phyloP scores from a whole-genome alignment of 352 stramenopile genomes.

The Pythium insidiosum region DNA sequence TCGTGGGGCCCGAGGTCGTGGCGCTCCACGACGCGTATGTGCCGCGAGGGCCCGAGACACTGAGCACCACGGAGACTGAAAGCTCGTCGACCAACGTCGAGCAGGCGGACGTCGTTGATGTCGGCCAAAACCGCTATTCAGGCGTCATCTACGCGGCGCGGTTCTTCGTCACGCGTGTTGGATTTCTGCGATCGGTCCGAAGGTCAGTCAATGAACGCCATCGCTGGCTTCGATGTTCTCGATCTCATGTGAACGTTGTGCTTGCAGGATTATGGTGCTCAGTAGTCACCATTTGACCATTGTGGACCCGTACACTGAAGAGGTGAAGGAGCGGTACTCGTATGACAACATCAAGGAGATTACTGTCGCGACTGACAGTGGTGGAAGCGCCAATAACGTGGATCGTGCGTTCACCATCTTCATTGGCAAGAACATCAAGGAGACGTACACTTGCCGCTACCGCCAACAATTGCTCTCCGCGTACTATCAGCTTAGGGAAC shows the following conservation, averaged over 20 bases:
- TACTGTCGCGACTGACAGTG: slow-evolving; percentile 60
- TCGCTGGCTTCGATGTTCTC: no score
- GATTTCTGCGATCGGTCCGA: slow-evolving; percentile 71
- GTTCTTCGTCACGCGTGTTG: slow-evolving; percentile 81
- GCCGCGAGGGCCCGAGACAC: slow-evolving; percentile 56
- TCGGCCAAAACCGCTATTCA: slow-evolving; percentile 58
- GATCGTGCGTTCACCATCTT: slow-evolving; percentile 76
- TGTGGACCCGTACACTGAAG: slow-evolving; percentile 77
- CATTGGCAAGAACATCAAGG: slow-evolving; percentile 81
- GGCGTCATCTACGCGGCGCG: slow-evolving; percentile 79
- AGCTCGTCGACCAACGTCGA: slow-evolving; percentile 22
- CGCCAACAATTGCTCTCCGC: slow-evolving; percentile 77
- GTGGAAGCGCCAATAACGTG: slow-evolving; percentile 46
- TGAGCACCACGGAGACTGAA: slow-evolving; percentile 44
- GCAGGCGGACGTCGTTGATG: slow-evolving; percentile 32
- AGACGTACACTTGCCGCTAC: slow-evolving; percentile 82
- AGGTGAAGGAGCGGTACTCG: slow-evolving; percentile 80
- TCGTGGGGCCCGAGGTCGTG: slow-evolving; percentile 41
- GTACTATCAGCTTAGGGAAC: slow-evolving; percentile 80
- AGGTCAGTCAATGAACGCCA: slow-evolving; percentile 15
- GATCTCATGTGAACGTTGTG: no score
- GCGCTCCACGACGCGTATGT: slow-evolving; percentile 58
- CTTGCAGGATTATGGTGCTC: slow-evolving; percentile 65
- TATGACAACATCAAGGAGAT: slow-evolving; percentile 88
- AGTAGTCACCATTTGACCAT: slow-evolving; percentile 77